Percentiles rank a stretch among this genome's conserved stretches.
Conservation (phyloP, 192 early-diverging fungal genomes). For the Coemansia aciculifera region DNA sequence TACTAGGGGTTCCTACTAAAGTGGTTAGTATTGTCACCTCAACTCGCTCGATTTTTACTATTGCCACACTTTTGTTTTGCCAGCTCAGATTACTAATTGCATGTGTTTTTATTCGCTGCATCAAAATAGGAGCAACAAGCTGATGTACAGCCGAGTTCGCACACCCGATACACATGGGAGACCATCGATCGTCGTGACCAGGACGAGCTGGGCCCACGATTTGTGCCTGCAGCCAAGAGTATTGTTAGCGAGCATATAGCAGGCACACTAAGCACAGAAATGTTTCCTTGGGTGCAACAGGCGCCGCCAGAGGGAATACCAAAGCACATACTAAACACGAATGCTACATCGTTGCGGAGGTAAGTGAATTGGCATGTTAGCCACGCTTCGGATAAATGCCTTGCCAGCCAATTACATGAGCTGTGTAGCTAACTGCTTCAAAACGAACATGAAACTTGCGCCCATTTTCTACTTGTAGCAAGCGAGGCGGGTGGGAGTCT, state of each 20-base stretch:
- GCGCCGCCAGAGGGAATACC: constrained; percentile 25
- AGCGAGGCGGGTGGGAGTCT: constrained; percentile 11
- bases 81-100: background rate
- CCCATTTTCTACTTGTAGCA: background rate
- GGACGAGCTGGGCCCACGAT: constrained; percentile 9
- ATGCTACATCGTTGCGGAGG: constrained; percentile 43
- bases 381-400: too few species aligned
- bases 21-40: constrained; percentile 19
- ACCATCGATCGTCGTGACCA: background rate
- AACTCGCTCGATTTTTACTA: background rate
- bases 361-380: constrained; percentile 5
- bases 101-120: too few species aligned
- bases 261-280: constrained; percentile 13
- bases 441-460: background rate
- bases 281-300: constrained; percentile 47
- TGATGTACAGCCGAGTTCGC: background rate
- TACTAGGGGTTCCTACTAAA: constrained; percentile 39
- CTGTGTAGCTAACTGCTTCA: background rate
- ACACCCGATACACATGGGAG: constrained; percentile 17
- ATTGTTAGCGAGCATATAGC: constrained; percentile 31
- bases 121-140: constrained; percentile 11
- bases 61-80: background rate
- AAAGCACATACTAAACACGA: constrained; percentile 30
- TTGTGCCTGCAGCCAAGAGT: constrained; percentile 40
- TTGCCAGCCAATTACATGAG: background rate